A percentile compares a stretch with the other conserved stretches of the same genome.
Evolutionary conservation across 2,329 filamentous ascomycete species (phyloP).

Genomic region (Cladophialophora immunda): DNA sequence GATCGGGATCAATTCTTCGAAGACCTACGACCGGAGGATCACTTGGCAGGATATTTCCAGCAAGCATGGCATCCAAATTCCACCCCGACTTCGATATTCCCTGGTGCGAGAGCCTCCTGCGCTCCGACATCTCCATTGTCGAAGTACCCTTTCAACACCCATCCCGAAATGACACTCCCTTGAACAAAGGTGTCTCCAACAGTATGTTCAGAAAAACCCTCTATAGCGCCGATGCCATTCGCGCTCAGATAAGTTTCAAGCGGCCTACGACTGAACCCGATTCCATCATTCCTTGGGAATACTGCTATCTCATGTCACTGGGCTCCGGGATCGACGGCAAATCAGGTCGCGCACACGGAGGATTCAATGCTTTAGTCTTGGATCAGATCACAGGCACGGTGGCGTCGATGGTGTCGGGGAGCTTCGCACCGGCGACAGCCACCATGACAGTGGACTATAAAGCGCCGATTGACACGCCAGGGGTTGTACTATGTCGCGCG

Average conservation of each 20-base stretch:
- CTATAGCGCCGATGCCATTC: constrained; percentile 26
- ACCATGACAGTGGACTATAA: constrained; percentile 37
- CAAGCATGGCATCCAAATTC: constrained; percentile 2
- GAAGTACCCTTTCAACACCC: constrained; percentile 6
- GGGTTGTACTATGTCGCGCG: constrained; percentile 27
- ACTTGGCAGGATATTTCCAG: background rate
- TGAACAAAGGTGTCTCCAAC: constrained; percentile 17
- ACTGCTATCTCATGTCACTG: constrained; percentile 29
- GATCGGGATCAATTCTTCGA: background rate
- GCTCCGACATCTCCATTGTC: constrained; percentile 4
- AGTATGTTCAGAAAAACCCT: constrained; percentile 34
- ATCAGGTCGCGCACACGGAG: constrained; percentile 32
- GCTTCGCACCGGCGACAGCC: constrained; percentile 31
- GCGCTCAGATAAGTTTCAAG: constrained; percentile 29
- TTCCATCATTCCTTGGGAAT: constrained; percentile 23
- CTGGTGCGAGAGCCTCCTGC: constrained; percentile 18
- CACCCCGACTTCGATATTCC: constrained; percentile 19
- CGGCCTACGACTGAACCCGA: constrained; percentile 26
- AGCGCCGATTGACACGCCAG: constrained; percentile 33
- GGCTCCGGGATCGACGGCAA: constrained; percentile 32
- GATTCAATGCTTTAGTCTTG: constrained; percentile 32
- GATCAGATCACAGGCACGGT: constrained; percentile 32
- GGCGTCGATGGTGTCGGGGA: constrained; percentile 14
- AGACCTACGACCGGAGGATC: background rate
- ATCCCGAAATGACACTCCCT: background rate